Conservation (phyloP, 805 yeast genomes). For the Scheffersomyces amazonensis region DNA sequence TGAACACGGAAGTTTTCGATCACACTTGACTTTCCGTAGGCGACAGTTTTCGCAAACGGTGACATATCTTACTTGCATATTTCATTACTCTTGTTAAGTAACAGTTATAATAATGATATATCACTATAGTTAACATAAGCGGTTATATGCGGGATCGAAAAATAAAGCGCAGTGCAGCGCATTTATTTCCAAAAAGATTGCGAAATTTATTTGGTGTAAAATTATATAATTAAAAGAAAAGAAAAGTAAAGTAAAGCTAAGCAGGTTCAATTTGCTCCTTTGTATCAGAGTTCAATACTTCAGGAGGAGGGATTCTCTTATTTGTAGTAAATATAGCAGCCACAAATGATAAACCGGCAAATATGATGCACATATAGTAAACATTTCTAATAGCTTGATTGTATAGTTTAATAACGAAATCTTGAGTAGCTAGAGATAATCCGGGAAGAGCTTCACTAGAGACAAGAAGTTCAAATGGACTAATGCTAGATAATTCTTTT, state of each 20-base stretch:
- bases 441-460: slow-evolving; percentile 23
- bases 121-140: too few species aligned
- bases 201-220: too few species aligned
- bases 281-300: too few species aligned
- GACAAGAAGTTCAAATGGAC: slow-evolving; percentile 17
- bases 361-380: slow-evolving; percentile 39
- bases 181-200: too few species aligned
- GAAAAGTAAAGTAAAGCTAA: too few species aligned
- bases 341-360: slow-evolving; percentile 29
- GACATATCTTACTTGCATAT: background rate
- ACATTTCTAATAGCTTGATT: slow-evolving; percentile 39
- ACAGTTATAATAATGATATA: too few species aligned
- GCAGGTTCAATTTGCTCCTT: too few species aligned
- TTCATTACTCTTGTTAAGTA: too few species aligned
- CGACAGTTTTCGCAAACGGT: slow-evolving; percentile 31
- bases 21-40: slow-evolving; percentile 30
- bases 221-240: too few species aligned
- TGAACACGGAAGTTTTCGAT: slow-evolving; percentile 32
- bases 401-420: slow-evolving; percentile 23
- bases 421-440: slow-evolving; percentile 20
- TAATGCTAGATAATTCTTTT: slow-evolving; percentile 24
- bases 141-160: too few species aligned
- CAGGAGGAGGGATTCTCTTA: slow-evolving; percentile 36
- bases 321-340: slow-evolving; percentile 37
- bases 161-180: too few species aligned